Conservation (phyloP, 2,329 filamentous ascomycete species). For the Berkeleyomyces rouxiae region DNA sequence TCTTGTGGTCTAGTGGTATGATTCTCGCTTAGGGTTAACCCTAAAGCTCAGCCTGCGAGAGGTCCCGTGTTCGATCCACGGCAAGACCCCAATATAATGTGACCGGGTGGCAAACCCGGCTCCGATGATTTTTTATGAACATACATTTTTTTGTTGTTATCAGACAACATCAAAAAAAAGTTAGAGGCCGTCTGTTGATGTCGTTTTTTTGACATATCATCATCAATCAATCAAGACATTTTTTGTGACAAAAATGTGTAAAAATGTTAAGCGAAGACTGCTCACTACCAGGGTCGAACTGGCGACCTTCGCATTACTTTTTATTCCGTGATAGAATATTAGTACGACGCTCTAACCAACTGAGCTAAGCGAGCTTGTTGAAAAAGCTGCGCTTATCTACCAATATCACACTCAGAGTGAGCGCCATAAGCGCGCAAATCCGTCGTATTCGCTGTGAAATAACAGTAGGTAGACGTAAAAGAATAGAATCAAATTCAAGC, state of each 20-base stretch:
- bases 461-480: no score
- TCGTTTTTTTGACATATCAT: no score
- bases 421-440: no score
- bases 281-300: conserved; percentile 6
- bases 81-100: conserved; percentile 1
- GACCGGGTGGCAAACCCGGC: no score
- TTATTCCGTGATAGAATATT: conserved; percentile 1
- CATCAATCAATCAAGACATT: no score
- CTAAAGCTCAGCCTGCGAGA: conserved; percentile 18
- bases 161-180: no score
- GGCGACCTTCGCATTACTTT: conserved; percentile 4
- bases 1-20: conserved; percentile 51
- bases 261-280: background rate
- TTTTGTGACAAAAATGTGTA: background rate
- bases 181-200: no score
- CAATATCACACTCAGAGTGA: background rate
- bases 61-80: conserved; percentile 17
- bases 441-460: no score
- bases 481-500: no score
- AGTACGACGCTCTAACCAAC: conserved; percentile 7
- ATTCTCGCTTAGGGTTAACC: conserved; percentile 49
- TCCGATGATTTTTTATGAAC: background rate
- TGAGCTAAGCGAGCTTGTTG: conserved; percentile 5
- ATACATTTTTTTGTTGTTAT: no score
- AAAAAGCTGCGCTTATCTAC: background rate